A percentile compares a stretch with the other conserved stretches of the same genome.
phyloP scores from a whole-genome alignment of 306 rosid genomes.

The Cicer bijugum region DNA sequence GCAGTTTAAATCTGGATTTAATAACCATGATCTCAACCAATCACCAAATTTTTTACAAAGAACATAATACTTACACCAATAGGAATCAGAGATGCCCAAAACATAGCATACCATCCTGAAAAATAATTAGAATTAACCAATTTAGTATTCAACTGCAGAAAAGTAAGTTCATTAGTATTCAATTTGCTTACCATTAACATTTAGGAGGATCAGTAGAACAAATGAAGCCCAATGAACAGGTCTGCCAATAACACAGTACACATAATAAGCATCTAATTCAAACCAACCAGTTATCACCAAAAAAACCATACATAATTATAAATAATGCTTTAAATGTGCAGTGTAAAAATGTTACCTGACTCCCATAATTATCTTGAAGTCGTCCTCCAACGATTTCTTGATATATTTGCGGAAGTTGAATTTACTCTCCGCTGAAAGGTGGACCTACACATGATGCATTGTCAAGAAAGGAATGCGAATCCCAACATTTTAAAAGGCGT shows the following conservation, averaged over 20 bases:
- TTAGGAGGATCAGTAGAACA: too few species aligned
- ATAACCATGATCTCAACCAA: constrained; percentile 18
- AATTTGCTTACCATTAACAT: too few species aligned
- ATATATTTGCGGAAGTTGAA: constrained; percentile 94
- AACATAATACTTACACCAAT: too few species aligned
- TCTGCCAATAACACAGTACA: too few species aligned
- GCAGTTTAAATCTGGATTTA: too few species aligned
- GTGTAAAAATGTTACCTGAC: constrained; percentile 66
- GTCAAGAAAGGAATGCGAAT: constrained; percentile 40
- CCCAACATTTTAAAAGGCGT: too few species aligned
- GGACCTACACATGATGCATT: constrained; percentile 60
- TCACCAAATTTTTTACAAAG: not conserved
- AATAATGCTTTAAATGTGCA: not conserved
- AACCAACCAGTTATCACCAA: not conserved
- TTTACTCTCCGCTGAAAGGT: constrained; percentile 84
- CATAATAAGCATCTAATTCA: not conserved
- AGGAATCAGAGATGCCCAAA: too few species aligned
- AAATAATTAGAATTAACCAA: too few species aligned
- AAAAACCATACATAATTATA: not conserved
- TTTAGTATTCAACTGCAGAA: too few species aligned
- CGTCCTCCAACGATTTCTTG: constrained; percentile 93
- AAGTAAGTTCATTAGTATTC: too few species aligned
- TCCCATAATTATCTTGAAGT: constrained; percentile 88
- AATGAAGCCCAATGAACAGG: too few species aligned
- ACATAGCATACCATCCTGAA: too few species aligned